Percentiles rank a stretch among this genome's conserved stretches.
These are phyloP conservation scores for Delitschia confertaspora DNA, from an alignment of 495 filamentous ascomycete genomes.

Conservation along the genomic window DNA sequence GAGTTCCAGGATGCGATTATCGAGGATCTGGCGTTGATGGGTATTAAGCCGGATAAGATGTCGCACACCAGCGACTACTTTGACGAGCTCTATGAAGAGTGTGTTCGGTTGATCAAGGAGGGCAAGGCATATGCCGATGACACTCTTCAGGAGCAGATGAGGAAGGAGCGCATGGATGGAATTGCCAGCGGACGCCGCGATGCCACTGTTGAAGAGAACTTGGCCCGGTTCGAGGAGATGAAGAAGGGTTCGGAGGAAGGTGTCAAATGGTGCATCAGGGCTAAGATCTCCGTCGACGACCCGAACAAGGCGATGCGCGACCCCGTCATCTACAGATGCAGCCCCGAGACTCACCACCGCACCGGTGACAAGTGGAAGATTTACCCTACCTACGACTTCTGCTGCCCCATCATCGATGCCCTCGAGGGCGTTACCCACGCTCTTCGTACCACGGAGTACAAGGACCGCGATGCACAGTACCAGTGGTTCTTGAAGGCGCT, in stretches of 20 bases:
- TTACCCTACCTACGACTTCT: constrained; percentile 94
- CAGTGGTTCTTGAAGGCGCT: constrained; percentile 89
- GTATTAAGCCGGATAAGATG: constrained; percentile 68
- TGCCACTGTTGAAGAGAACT: constrained; percentile 67
- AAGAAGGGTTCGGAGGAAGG: constrained; percentile 70
- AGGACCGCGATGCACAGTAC: constrained; percentile 94
- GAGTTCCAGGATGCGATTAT: constrained; percentile 86
- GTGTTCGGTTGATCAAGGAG: constrained; percentile 66
- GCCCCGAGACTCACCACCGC: constrained; percentile 71
- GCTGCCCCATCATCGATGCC: constrained; percentile 83
- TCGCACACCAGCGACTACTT: constrained; percentile 89
- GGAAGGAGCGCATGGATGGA: constrained; percentile 65
- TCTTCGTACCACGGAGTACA: constrained; percentile 91
- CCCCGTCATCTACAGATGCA: constrained; percentile 92
- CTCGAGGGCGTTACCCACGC: constrained; percentile 92
- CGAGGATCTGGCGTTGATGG: constrained; percentile 77
- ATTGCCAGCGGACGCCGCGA: constrained; percentile 68
- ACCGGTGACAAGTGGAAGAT: constrained; percentile 87
- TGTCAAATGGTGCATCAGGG: constrained; percentile 72
- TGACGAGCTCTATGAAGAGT: constrained; percentile 72
- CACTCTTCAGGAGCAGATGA: constrained; percentile 79
- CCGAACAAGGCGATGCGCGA: constrained; percentile 83
- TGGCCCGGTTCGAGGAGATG: constrained; percentile 81
- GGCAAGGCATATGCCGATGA: constrained; percentile 87
- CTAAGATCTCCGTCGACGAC: constrained; percentile 76